Base-by-base conservation (phyloP, 108 stramenopile species). In the Aurantiochytrium sp. region DNA sequence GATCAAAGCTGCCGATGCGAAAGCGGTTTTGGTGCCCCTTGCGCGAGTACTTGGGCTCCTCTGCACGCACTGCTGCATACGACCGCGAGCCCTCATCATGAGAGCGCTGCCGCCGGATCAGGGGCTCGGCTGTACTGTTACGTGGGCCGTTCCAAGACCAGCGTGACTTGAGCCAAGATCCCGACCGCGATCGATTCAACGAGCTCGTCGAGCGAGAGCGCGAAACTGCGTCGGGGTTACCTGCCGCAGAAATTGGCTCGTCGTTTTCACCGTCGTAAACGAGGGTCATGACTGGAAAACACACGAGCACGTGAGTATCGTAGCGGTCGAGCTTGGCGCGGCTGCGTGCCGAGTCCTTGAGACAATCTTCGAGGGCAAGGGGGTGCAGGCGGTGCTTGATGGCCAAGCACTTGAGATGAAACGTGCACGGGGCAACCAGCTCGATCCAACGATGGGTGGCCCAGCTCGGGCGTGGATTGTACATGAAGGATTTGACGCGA, bases 331-430 rank as follows among this genome's bases (percentile, higher is more conserved):
- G 90, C 72, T 92, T 92, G 5, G 91, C 87, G 35, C 92, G 89
- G 29, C 90, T 89, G 44, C 28, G 73, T 6, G 42, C 58, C 23
- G 59, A 59, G 16, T 91, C 83, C 73, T 83, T 83, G 45, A 92
- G 87, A 8, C 89, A 91, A 90, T 92, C 92, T 64, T 92, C 92
- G 14, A 92, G 72, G 10, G 92, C 91, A 6, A 92, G 87, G 16
- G 92, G 92, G 88, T 92, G 92, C 28, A 92, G 71, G 5, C 55
- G 58, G 58, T 92, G 90, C 87, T 90, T 89, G 49, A 92, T 87
- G 45, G 89, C 91, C 53, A 92, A 25, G 51, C 91, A 73, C 59
- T 92, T 91, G 60, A 92, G 60, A 58, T 76, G 88, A 43, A 90
- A 35, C 3, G 91, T 72, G 47, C 89, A 73, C 21, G 87, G 72